Evolutionary conservation across 1,284 basidiomycete species (phyloP), one percentile per base, ranked within the genome.

Genomic region (Malassezia brasiliensis): DNA sequence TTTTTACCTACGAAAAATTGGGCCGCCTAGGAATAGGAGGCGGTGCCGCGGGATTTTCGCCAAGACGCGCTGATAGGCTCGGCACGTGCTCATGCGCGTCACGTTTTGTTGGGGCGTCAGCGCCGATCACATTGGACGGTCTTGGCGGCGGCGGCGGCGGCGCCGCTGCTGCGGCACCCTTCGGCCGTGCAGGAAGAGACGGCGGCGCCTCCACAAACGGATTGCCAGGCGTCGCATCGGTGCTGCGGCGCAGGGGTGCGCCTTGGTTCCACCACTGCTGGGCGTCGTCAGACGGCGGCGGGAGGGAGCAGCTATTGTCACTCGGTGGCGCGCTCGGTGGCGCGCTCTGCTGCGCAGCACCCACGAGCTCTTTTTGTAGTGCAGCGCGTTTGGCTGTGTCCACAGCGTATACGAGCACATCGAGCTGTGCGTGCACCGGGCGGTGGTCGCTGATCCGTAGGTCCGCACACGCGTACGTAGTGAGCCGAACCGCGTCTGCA

Each of bases 371-470:
- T 48, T 82, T 83, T 15, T 84, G 83, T 14, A 96, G 77, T 2
- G 81, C 79, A 0, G 82, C 81, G 51, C 84, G 83, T 75, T 87
- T 90, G 6, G 77, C 79, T 20, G 82, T 76, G 71, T 98, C 89
- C 36, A 96, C 80, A 25, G 86, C 81, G 44, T 86, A 81, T 28
- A 93, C 83, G 48, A 85, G 82, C 0, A 84, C 83, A 47, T 82
- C 79, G 76, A 96, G 90, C 5, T 87, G 76, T 2, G 85, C 88
- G 66, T 87, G 93, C 1, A 98, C 91, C 67, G 94, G 94, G 65
- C 87, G 83, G 74, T 99, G 94, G 77, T 99, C 94, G 10, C 90
- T 96, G 2, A 86, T 12, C 11, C 53, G 53, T 15, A 59, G 52
- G 17, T 57, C 68, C 22, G 51, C 51, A 28, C 63, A 44, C 6